These are phyloP conservation scores for Saururus chinensis DNA, from an alignment of 164 flowering plant species.

Conservation along the genomic window DNA sequence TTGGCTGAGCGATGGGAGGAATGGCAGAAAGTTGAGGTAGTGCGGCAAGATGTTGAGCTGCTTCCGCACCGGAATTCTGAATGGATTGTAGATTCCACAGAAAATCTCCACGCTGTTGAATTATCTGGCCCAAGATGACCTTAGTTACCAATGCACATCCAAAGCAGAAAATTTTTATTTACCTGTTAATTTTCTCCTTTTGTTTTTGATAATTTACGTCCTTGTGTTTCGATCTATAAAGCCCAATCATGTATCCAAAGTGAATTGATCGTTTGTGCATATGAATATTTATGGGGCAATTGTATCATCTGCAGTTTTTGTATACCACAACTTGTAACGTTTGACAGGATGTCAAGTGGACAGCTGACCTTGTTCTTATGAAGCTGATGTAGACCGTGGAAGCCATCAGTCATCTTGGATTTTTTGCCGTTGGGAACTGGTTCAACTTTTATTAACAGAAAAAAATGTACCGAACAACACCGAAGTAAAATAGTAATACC, in stretches of 20 bases:
- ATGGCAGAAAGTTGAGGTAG: constrained; percentile 90
- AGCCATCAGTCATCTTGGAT: no score
- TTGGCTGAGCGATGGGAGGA: constrained; percentile 96
- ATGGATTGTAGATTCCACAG: constrained; percentile 78
- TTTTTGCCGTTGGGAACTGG: no score
- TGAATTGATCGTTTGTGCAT: constrained; percentile 37
- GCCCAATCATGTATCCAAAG: constrained; percentile 24
- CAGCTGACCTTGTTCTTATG: no score
- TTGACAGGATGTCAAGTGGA: constrained; percentile 1
- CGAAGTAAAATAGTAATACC: no score
- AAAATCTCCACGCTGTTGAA: constrained; percentile 70
- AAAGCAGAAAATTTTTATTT: constrained; percentile 20
- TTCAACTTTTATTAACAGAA: no score
- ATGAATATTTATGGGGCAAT: constrained; percentile 28
- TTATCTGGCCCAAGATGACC: constrained; percentile 85
- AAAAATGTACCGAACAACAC: no score
- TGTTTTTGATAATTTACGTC: not conserved
- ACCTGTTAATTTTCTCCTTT: constrained; percentile 8
- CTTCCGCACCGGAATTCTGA: constrained; percentile 53
- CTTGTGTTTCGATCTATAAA: constrained; percentile 5
- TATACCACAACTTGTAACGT: constrained; percentile 11
- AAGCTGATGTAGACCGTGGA: no score
- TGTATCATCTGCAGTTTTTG: constrained; percentile 22
- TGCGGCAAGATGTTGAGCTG: constrained; percentile 62
- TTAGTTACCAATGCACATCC: not conserved